Percentiles rank a stretch among this genome's conserved stretches.
phyloP scores from a whole-genome alignment of 2,329 filamentous ascomycete genomes.

The Xylaria sp. region DNA sequence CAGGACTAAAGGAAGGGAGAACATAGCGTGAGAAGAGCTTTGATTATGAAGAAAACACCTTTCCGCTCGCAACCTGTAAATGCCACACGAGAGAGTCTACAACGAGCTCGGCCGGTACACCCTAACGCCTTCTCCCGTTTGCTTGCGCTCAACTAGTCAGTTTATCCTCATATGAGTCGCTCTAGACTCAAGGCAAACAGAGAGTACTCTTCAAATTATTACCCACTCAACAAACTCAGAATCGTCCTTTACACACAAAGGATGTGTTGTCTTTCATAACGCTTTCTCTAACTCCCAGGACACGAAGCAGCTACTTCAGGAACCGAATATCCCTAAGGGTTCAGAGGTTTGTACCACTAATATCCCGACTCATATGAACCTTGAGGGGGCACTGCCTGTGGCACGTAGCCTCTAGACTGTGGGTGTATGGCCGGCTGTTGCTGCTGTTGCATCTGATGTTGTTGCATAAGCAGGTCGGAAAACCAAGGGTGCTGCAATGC shows the following conservation, averaged over 20 bases:
- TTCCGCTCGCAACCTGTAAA: conserved; percentile 32
- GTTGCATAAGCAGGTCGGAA: conserved; percentile 72
- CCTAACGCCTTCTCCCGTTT: conserved; percentile 33
- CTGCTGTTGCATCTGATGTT: conserved; percentile 60
- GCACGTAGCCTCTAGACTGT: conserved; percentile 51
- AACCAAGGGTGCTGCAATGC: conserved; percentile 96
- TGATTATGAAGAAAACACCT: conserved; percentile 16
- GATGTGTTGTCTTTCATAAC: background rate
- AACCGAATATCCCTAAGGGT: background rate
- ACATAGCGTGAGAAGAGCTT: conserved; percentile 4
- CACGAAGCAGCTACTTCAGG: conserved; percentile 1
- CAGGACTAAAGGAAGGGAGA: background rate
- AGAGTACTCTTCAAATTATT: conserved; percentile 12
- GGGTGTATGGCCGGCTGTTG: conserved; percentile 57
- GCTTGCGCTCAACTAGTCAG: conserved; percentile 14
- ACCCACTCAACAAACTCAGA: background rate
- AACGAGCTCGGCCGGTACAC: conserved; percentile 20
- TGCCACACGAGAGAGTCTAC: conserved; percentile 33
- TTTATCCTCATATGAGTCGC: conserved; percentile 12
- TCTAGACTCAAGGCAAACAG: conserved; percentile 12
- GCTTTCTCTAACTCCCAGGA: background rate
- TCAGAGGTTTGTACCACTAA: conserved; percentile 31
- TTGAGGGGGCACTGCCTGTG: conserved; percentile 47
- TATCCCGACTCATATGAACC: conserved; percentile 47
- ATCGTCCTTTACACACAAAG: background rate